These are phyloP conservation scores for Adansonia digitata DNA, from an alignment of 345 rosid species.

Conservation along the genomic window DNA sequence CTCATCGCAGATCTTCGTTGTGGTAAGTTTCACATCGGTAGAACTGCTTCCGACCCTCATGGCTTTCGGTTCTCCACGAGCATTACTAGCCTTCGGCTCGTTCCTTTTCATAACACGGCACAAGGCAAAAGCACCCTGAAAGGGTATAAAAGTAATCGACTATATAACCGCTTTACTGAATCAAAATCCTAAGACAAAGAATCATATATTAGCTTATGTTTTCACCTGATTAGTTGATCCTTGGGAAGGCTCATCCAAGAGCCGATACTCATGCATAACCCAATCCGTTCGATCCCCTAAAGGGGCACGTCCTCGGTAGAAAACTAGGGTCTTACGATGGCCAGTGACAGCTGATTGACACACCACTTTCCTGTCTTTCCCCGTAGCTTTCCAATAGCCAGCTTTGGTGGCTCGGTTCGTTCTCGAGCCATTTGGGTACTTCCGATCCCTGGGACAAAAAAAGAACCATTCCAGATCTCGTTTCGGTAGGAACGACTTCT, in stretches of 20 bases:
- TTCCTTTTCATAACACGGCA: slow-evolving; percentile 72
- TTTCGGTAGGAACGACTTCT: slow-evolving; percentile 69
- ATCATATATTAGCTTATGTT: background rate
- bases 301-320: slow-evolving; percentile 76
- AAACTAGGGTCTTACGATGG: slow-evolving; percentile 76
- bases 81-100: slow-evolving; percentile 43
- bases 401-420: slow-evolving; percentile 84
- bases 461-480: slow-evolving; percentile 94
- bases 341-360: slow-evolving; percentile 50
- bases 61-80: slow-evolving; percentile 24
- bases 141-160: background rate
- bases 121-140: slow-evolving; percentile 76
- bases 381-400: slow-evolving; percentile 95
- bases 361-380: slow-evolving; percentile 68
- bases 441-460: slow-evolving; percentile 78
- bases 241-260: slow-evolving; percentile 47
- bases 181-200: background rate
- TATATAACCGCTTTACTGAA: background rate
- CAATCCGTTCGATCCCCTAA: slow-evolving; percentile 67
- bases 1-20: slow-evolving; percentile 38
- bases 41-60: slow-evolving; percentile 33
- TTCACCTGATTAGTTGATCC: slow-evolving; percentile 54
- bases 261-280: slow-evolving; percentile 90
- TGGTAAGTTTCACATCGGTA: slow-evolving; percentile 28
- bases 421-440: slow-evolving; percentile 77